Base-by-base conservation (phyloP, 805 yeast genomes). In the Cyberlindnera americana region DNA sequence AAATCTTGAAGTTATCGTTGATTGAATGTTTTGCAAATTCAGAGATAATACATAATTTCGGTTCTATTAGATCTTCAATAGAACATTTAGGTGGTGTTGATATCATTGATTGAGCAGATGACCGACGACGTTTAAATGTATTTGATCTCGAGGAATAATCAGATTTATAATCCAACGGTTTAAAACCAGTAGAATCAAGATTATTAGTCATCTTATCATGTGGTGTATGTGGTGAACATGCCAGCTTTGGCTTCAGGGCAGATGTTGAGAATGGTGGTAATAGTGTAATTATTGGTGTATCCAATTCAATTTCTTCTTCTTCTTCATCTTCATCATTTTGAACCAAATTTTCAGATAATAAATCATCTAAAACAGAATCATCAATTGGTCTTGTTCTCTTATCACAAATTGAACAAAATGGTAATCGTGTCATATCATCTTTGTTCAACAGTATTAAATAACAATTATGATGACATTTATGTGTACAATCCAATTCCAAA, bases 381-480 rank as follows among this genome's bases (percentile, higher is more conserved):
- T 57, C 61, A 4, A 40, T 40, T 5, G 67, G 66, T n/a, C 44
- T 46, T 1, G 57, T 41, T 4, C 29, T 27, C 13, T 45, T 37
- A 6, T 41, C 32, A 44, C 69, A 65, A 2, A 54, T 28, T 3
- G 45, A 38, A 38, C 69, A 64, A 4, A 29, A 27, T 1, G 67
- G 66, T 6, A 44, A 34, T 12, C 44, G 43, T 11, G 44, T 37
- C 19, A 19, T 22, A 29, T 40, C 53, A 19, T 24, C 46, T 19
- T 33, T 53, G 37, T 45, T 52, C 47, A 62, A 44, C 28, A 64
- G 37, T 7, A 66, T 56, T 4, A 60, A 43, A 23, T 61, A 67
- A 44, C 80, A 75, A 38, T 67, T 61, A 38, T 61, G 60, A 50
- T 75, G 80, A 21, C 68, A 56, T 28, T 60, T 59, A 49, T 73